These are phyloP conservation scores for Corchorus olitorius DNA, from an alignment of 345 rosid species.

Conservation along the genomic window DNA sequence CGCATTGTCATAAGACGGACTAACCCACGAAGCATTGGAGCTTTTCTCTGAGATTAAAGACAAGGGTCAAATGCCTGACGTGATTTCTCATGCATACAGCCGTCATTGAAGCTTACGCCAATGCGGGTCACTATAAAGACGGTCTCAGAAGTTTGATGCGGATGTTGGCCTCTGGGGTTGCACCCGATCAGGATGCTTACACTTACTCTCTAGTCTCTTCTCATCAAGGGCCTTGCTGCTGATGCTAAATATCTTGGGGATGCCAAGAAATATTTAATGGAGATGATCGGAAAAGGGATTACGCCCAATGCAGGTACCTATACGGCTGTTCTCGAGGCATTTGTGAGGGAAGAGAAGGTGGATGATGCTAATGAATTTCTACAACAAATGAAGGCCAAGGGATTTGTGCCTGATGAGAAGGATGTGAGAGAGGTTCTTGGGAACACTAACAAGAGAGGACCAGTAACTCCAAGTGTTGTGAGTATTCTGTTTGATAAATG, in stretches of 20 bases:
- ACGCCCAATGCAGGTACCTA: conserved; percentile 54
- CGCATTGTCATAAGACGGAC: conserved; percentile 74
- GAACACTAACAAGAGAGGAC: conserved; percentile 53
- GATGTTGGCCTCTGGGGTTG: conserved; percentile 68
- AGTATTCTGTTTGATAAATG: conserved; percentile 52
- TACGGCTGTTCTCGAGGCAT: conserved; percentile 56
- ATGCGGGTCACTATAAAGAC: conserved; percentile 67
- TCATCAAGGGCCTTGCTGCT: conserved; percentile 59
- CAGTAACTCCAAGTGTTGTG: conserved; percentile 42
- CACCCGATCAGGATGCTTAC: conserved; percentile 76
- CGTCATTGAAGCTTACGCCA: conserved; percentile 69
- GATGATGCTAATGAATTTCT: conserved; percentile 54
- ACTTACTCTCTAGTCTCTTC: conserved; percentile 60
- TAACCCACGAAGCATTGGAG: conserved; percentile 71
- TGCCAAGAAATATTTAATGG: conserved; percentile 54
- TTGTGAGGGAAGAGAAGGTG: conserved; percentile 42
- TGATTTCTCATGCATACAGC: conserved; percentile 73
- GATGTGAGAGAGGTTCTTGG: conserved; percentile 46
- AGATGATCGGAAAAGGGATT: conserved; percentile 69
- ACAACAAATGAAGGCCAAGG: conserved; percentile 48
- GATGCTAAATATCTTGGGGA: conserved; percentile 41
- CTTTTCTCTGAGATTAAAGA: conserved; percentile 73
- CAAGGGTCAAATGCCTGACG: conserved; percentile 69
- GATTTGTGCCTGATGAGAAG: conserved; percentile 55
- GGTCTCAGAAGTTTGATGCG: conserved; percentile 60